A percentile compares a stretch with the other conserved stretches of the same genome.
Evolutionary conservation across 1,139 yeast genomes (phyloP).

Genomic region (Candida sp.): DNA sequence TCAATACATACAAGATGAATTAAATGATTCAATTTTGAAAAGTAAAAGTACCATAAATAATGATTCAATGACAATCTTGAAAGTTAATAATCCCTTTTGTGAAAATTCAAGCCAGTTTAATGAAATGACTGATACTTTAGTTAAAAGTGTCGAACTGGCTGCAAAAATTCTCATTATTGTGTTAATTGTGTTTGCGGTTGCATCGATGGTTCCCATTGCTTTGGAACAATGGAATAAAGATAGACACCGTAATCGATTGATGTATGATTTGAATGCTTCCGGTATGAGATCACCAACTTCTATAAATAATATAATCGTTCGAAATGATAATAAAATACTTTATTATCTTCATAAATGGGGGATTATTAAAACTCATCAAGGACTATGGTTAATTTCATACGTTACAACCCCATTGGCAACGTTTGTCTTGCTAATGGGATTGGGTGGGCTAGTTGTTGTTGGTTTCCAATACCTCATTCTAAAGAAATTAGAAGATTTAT

Average conservation of each 20-base stretch:
- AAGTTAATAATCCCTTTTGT: constrained; percentile 5
- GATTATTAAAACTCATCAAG: constrained; percentile 4
- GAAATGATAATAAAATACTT: constrained; percentile 15
- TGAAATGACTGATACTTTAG: constrained; percentile 12
- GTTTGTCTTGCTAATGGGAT: constrained; percentile 40
- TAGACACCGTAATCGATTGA: constrained; percentile 36
- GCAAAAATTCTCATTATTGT: constrained; percentile 36
- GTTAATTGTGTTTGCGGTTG: constrained; percentile 24
- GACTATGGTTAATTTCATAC: constrained; percentile 49
- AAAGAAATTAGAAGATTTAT: constrained; percentile 10
- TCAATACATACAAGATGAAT: constrained; percentile 10
- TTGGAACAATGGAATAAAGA: constrained; percentile 48
- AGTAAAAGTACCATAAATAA: background rate
- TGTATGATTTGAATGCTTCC: constrained; percentile 13
- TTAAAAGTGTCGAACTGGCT: constrained; percentile 22
- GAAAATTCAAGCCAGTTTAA: background rate
- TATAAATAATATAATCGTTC: constrained; percentile 14
- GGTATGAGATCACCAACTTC: constrained; percentile 2
- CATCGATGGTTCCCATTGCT: constrained; percentile 35
- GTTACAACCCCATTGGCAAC: constrained; percentile 45
- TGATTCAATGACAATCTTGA: constrained; percentile 2
- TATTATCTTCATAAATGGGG: constrained; percentile 11
- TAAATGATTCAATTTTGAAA: constrained; percentile 9
- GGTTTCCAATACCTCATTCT: constrained; percentile 45
- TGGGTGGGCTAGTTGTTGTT: constrained; percentile 47